Evolutionary conservation across 345 rosid genomes (phyloP).

Genomic region (Combretum micranthum): DNA sequence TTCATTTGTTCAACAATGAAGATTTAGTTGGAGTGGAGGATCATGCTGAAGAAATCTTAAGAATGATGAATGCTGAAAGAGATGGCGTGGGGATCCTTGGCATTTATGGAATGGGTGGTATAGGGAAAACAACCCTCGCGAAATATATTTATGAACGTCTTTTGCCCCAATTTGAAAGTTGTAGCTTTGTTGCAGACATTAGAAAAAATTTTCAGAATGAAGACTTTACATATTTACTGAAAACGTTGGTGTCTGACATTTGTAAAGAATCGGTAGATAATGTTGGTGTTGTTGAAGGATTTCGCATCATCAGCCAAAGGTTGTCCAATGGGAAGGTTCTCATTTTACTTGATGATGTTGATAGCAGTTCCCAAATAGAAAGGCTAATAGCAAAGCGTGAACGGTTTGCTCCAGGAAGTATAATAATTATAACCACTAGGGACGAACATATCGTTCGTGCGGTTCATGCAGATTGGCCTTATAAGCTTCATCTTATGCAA

Average conservation of each 20-base stretch:
- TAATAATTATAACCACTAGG: too few relatives aligned
- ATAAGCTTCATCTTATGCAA: too few relatives aligned
- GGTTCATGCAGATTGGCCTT: too few relatives aligned
- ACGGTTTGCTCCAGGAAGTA: too few relatives aligned
- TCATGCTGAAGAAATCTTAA: not conserved
- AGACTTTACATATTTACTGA: not conserved
- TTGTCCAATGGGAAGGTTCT: too few relatives aligned
- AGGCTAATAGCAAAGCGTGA: too few relatives aligned
- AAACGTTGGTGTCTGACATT: not conserved
- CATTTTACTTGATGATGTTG: too few relatives aligned
- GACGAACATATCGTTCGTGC: too few relatives aligned
- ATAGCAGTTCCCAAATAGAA: too few relatives aligned
- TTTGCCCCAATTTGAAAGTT: not conserved
- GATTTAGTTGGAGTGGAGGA: conserved; percentile 7
- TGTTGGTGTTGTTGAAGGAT: not conserved
- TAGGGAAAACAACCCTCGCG: conserved; percentile 7
- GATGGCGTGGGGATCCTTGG: not conserved
- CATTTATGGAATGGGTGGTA: conserved; percentile 4
- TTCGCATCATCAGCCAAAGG: not conserved
- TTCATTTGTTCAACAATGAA: not conserved
- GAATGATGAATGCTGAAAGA: not conserved
- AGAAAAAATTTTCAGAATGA: not conserved
- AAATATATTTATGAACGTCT: not conserved
- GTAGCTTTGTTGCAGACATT: conserved; percentile 4
- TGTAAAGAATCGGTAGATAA: not conserved